These are phyloP conservation scores for Melocanna baccifera DNA, from an alignment of 176 grass and related monocot genomes.

Conservation along the genomic window DNA sequence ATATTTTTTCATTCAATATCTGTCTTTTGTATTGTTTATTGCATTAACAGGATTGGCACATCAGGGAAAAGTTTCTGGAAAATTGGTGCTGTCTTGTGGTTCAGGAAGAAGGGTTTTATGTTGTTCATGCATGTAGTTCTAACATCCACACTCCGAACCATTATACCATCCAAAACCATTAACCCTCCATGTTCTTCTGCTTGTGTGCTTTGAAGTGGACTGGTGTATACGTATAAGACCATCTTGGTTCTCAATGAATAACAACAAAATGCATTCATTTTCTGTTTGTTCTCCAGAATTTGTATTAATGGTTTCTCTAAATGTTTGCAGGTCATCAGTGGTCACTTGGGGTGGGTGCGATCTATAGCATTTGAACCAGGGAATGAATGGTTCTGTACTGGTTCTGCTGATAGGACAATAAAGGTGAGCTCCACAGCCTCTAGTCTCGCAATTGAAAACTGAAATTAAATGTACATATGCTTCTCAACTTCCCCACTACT, in stretches of 20 bases:
- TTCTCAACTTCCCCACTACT: not conserved
- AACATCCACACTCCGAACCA: no score
- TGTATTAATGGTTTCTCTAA: not conserved
- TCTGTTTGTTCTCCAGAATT: not conserved
- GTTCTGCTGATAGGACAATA: conserved; percentile 95
- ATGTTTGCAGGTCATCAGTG: conserved; percentile 82
- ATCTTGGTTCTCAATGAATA: no score
- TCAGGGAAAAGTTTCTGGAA: no score
- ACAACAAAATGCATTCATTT: not conserved
- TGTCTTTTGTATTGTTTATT: not conserved
- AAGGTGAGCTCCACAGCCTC: conserved; percentile 47
- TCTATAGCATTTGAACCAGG: conserved; percentile 94
- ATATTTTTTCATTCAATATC: not conserved
- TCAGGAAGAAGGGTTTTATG: no score
- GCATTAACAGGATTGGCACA: not conserved
- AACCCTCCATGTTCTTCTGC: no score
- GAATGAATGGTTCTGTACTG: conserved; percentile 96
- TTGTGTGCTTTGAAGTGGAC: no score
- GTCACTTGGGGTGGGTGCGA: conserved; percentile 91
- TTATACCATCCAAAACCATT: no score
- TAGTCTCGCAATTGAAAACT: no score
- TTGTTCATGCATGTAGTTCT: no score
- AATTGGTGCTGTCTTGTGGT: no score
- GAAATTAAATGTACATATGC: not conserved
- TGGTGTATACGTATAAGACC: no score